Percentiles rank a stretch among this genome's conserved stretches.
Evolutionary conservation across 2,329 filamentous ascomycete species (phyloP).

Genomic region (Hypoxylon sp.): DNA sequence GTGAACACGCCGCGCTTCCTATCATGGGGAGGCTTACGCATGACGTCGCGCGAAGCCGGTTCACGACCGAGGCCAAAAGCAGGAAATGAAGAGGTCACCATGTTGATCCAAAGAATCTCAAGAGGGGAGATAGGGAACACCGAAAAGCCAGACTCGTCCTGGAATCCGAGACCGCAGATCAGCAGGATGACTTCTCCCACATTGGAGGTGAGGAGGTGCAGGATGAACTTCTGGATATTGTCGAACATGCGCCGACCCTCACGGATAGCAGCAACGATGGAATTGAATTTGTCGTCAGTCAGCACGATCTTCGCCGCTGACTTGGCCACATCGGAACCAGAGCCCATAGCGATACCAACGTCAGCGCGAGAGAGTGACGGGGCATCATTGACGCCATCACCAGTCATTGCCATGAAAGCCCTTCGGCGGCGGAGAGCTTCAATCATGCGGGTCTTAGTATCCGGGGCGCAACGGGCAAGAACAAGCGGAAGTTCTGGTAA

Average conservation of each 20-base stretch:
- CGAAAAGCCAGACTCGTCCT: constrained; percentile 77
- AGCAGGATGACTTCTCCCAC: constrained; percentile 87
- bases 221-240: constrained; percentile 89
- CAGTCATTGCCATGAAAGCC: constrained; percentile 87
- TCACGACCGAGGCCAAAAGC: constrained; percentile 92
- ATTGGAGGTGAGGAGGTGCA: constrained; percentile 85
- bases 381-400: constrained; percentile 89
- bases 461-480: constrained; percentile 85
- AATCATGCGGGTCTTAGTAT: constrained; percentile 93
- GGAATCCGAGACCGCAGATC: constrained; percentile 85
- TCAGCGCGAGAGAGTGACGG: constrained; percentile 85
- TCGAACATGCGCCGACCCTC: constrained; percentile 89
- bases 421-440: constrained; percentile 84
- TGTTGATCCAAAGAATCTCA: constrained; percentile 94
- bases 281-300: constrained; percentile 90
- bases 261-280: constrained; percentile 85
- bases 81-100: constrained; percentile 89
- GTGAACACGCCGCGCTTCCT: constrained; percentile 80
- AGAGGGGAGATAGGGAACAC: constrained; percentile 90
- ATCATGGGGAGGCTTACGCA: constrained; percentile 83
- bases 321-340: constrained; percentile 88
- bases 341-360: constrained; percentile 93
- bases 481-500: constrained; percentile 83
- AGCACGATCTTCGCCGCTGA: constrained; percentile 86
- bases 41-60: constrained; percentile 80